phyloP scores from a whole-genome alignment of 257 asterid genomes.

The Solanum ahanhuiri region DNA sequence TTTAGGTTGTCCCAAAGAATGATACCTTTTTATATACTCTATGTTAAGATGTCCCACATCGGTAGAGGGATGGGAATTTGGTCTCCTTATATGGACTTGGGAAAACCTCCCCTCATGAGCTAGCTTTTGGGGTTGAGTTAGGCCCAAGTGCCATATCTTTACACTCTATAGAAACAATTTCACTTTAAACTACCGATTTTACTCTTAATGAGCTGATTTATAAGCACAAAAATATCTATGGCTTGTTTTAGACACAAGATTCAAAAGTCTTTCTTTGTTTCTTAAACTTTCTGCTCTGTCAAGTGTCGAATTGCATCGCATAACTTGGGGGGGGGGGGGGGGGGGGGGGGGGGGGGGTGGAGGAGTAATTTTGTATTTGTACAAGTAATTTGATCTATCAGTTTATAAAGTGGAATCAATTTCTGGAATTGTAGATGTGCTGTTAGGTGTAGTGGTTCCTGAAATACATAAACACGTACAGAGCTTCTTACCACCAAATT shows the following conservation, averaged over 20 bases:
- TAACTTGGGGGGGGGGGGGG: background rate
- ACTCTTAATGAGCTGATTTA: background rate
- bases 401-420: constrained; percentile 1
- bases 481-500: constrained; percentile 31
- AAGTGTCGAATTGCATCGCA: background rate
- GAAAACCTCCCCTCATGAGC: too few relatives aligned
- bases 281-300: background rate
- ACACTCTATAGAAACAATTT: background rate
- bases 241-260: background rate
- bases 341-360: background rate
- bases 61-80: too few relatives aligned
- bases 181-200: background rate
- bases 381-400: background rate
- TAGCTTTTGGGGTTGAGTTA: too few relatives aligned
- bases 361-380: background rate
- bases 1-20: background rate
- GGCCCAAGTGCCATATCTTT: too few relatives aligned
- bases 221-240: background rate
- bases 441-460: constrained; percentile 57
- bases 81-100: too few relatives aligned
- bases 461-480: constrained; percentile 42
- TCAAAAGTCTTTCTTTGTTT: background rate
- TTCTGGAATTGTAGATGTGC: constrained; percentile 45
- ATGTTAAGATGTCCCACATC: too few relatives aligned
- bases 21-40: background rate